These are phyloP conservation scores for Alternaria panax DNA, from an alignment of 2,329 filamentous ascomycete species.

Conservation along the genomic window DNA sequence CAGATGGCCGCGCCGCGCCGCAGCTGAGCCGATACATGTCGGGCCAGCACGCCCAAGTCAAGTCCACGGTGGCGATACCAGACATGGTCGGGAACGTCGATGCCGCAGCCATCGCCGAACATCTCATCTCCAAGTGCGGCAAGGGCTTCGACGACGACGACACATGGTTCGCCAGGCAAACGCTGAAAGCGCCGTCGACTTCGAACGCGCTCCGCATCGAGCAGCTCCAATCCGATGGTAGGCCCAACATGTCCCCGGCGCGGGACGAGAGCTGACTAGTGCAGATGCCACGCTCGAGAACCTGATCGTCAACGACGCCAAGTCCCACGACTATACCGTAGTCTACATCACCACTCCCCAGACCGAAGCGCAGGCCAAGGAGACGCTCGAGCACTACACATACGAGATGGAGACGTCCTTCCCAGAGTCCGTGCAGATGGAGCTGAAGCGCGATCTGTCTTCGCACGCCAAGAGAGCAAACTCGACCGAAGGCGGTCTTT, in stretches of 20 bases:
- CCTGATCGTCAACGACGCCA: slow-evolving; percentile 50
- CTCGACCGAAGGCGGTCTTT: slow-evolving; percentile 59
- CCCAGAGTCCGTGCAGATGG: slow-evolving; percentile 69
- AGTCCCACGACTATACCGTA: slow-evolving; percentile 69
- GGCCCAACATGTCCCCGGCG: neutral
- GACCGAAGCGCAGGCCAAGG: slow-evolving; percentile 36
- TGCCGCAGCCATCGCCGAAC: slow-evolving; percentile 49
- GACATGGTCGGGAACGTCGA: slow-evolving; percentile 63
- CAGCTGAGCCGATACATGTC: slow-evolving; percentile 62
- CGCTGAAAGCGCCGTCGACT: slow-evolving; percentile 24
- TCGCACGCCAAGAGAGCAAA: slow-evolving; percentile 38
- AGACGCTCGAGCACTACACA: slow-evolving; percentile 26
- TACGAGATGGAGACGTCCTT: slow-evolving; percentile 74
- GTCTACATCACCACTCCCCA: slow-evolving; percentile 74
- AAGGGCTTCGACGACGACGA: slow-evolving; percentile 42
- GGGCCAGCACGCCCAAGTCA: slow-evolving; percentile 59
- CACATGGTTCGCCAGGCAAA: slow-evolving; percentile 14
- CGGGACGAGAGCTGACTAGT: slow-evolving; percentile 9
- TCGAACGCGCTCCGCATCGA: slow-evolving; percentile 22
- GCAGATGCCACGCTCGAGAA: slow-evolving; percentile 35
- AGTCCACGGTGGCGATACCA: slow-evolving; percentile 60
- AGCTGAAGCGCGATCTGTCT: slow-evolving; percentile 72
- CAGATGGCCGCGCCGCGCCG: slow-evolving; percentile 59
- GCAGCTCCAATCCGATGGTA: slow-evolving; percentile 32
- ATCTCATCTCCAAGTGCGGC: slow-evolving; percentile 59